Evolutionary conservation across 2,329 filamentous ascomycete species (phyloP).

Genomic region (Penicillium freii): DNA sequence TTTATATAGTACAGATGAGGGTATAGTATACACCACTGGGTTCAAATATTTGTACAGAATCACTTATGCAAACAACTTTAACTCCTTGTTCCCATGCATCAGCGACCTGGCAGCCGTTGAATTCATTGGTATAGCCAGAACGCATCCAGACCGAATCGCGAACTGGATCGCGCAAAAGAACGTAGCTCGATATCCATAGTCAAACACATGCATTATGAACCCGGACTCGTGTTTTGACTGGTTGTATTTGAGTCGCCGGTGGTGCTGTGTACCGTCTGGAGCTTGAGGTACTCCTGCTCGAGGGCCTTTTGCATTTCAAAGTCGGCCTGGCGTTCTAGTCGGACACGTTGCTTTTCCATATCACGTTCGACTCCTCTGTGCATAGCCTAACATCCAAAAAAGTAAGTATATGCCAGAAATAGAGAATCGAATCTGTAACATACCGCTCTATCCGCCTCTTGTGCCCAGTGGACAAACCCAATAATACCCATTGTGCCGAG

Average conservation of each 20-base stretch:
- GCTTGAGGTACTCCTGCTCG: slow-evolving; percentile 85
- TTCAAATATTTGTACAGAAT: slow-evolving; percentile 12
- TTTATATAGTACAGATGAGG: slow-evolving; percentile 6
- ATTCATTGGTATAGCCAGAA: background rate
- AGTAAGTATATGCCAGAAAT: slow-evolving; percentile 5
- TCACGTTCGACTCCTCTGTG: slow-evolving; percentile 91
- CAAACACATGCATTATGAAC: slow-evolving; percentile 19
- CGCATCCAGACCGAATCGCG: background rate
- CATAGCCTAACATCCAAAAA: slow-evolving; percentile 64
- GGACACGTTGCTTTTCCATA: slow-evolving; percentile 87
- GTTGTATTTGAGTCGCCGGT: slow-evolving; percentile 24
- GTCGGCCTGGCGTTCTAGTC: slow-evolving; percentile 85
- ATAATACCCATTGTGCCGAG: slow-evolving; percentile 74
- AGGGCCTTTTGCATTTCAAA: slow-evolving; percentile 87
- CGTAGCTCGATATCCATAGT: background rate
- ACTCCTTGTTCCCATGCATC: slow-evolving; percentile 10
- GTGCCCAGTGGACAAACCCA: slow-evolving; percentile 83
- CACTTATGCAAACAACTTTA: background rate
- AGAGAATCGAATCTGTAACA: slow-evolving; percentile 30
- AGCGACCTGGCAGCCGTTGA: background rate
- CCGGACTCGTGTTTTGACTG: slow-evolving; percentile 19
- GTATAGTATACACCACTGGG: background rate
- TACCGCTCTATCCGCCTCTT: slow-evolving; percentile 79
- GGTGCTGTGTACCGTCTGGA: slow-evolving; percentile 71
- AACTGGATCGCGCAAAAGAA: background rate